Conservation (phyloP, 148 eudicot species). For the Fagopyrum tataricum region DNA sequence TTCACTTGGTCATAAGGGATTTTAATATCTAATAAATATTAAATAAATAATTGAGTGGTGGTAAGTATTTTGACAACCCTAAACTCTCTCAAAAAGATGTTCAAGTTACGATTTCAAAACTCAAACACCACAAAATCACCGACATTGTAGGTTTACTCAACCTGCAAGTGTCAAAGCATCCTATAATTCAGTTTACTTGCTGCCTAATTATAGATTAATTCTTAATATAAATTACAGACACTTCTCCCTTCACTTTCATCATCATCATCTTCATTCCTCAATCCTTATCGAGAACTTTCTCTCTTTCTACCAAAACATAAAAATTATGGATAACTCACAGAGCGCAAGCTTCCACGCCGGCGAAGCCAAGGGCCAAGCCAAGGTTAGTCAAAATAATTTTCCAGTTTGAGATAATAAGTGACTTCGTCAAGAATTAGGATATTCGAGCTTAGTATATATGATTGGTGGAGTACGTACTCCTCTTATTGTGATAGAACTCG, state of each 20-base stretch:
- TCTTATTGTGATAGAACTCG: too few relatives aligned
- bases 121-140: neutral
- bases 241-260: neutral
- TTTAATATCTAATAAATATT: neutral
- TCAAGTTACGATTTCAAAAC: neutral
- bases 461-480: too few relatives aligned
- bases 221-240: neutral
- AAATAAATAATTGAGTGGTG: neutral
- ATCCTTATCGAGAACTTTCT: neutral
- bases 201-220: neutral
- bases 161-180: neutral
- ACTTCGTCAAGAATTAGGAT: too few relatives aligned
- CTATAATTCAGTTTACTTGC: too few relatives aligned
- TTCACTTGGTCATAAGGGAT: too few relatives aligned
- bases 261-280: neutral
- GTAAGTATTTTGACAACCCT: neutral
- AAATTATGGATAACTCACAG: constrained; percentile 15
- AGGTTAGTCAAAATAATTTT: constrained; percentile 14
- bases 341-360: constrained; percentile 25
- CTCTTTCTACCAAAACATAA: neutral
- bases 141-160: neutral
- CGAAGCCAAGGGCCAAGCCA: constrained; percentile 20
- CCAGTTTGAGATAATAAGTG: too few relatives aligned
- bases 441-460: too few relatives aligned
- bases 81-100: neutral